Evolutionary conservation across 2,329 filamentous ascomycete species (phyloP), one percentile per base, ranked within the genome.

Genomic region (Mollisiaceae sp.): DNA sequence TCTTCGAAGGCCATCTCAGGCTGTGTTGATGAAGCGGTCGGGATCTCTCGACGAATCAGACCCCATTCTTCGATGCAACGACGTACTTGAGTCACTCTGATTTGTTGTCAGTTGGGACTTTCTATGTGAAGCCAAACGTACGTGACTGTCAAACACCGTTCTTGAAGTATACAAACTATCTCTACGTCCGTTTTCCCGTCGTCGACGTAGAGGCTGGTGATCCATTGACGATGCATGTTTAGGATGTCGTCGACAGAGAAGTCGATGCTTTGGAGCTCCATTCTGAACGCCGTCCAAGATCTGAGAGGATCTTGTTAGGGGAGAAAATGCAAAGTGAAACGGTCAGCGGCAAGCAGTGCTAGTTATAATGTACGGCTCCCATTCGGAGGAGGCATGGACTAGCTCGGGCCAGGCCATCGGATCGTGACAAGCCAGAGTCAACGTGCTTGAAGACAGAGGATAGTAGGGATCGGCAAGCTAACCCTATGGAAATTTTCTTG

Each of bases 241-340:
- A 74, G 62, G 8, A 73, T 62, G 32, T 74, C 70, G 54, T 73
- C 70, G 18, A 69, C 39, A 0, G 69, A 70, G 6, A 71, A 67
- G 20, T 73, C 69, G 9, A 68, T 18, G 32, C 58, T 60, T 55
- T 65, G 58, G 24, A 70, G 32, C 11, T 73, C 70, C 70, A 73
- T 54, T 15, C 18, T 54, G 22, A 20, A n/a, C 24, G 18, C 22
- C 32, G 22, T 52, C 5, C 11, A 11, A 18, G 20, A 27, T 11
- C 11, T 32, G 27, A 12, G 15, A 47, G 43, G n/a, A 32, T 32
- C 15, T 18, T 41, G 9, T 47, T n/a, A n/a, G n/a, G 15, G 20
- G 4, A 47, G 20, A 8, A 3, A 22, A 24, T 20, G 11, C 22
- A 32, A n/a, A 54, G 15, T 4, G 50, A 54, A 35, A 54, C 24